Base-by-base conservation (phyloP, 148 eudicot species). In the Rhododendron griersonianum region DNA sequence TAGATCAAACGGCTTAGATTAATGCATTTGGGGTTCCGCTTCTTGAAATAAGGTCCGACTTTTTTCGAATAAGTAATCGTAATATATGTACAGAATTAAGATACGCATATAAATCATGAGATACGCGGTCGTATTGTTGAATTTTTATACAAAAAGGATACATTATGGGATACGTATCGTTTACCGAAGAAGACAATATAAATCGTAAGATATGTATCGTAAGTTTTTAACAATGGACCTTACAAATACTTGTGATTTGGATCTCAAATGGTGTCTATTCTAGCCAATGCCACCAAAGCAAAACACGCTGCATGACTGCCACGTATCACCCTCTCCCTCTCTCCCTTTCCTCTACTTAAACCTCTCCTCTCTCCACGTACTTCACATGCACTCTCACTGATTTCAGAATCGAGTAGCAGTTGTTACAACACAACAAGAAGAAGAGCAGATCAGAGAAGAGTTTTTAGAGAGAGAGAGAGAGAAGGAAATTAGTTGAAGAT, bases 271-370 rank as follows among this genome's bases (percentile, higher is more conserved):
- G 50, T 86, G 88, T 86, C 88, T 73, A 21, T 41, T 57, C 80
- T 30, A 83, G 78, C 73, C 71, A 65, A 50, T 65, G 88, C 86
- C 88, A 87, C 37, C 83, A 59, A 65, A 6, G 11, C 88, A 79
- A 48, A 18, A 50, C 16, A 30, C 15, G 2, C 14, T 16, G 23
- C 48, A 18, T 84, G 88, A 37, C 88, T 28, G n/a, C 50, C 89
- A 88, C 82, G 77, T 85, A 84, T 81, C 82, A 21, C 71, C 51
- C 86, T 41, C 28, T 8, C 33, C 15, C 81, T 78, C 81, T 47
- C 37, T 77, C 57, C 73, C 75, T 3, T 25, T 18, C 57, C 78
- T 61, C 85, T 85, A 88, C 82, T 28, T 85, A 88, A 73, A 74
- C 85, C 10, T 13, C 51, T 28, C 16, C 67, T 37, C 47, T 75